These are phyloP conservation scores for Actinidia chinensis DNA, from an alignment of 179 eudicot species.

Conservation along the genomic window DNA sequence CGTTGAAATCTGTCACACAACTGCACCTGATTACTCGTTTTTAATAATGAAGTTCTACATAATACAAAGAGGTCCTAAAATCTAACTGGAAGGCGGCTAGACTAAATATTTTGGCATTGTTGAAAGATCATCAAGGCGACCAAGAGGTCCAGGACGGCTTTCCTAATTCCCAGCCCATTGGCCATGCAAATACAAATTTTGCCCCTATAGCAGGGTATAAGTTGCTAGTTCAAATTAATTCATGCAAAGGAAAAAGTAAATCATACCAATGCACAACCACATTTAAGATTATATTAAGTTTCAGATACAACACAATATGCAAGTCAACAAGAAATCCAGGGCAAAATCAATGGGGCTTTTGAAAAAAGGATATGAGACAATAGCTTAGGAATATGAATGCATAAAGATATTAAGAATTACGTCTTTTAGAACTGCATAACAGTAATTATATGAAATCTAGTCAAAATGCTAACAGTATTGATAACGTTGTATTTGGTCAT, in stretches of 20 bases:
- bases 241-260: background rate
- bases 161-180: background rate
- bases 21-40: background rate
- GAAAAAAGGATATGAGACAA: constrained; percentile 3
- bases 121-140: too few relatives aligned
- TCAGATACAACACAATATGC: background rate
- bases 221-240: background rate
- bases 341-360: background rate
- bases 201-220: background rate
- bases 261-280: background rate
- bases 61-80: background rate
- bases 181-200: background rate
- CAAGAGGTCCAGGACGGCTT: background rate
- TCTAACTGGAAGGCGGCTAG: background rate
- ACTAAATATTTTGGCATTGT: background rate
- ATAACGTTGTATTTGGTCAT: background rate
- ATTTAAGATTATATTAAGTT: background rate
- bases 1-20: constrained; percentile 75
- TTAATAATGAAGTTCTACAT: background rate
- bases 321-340: background rate
- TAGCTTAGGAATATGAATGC: background rate
- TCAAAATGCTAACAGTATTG: constrained; percentile 5
- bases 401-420: background rate
- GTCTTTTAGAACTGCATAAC: background rate
- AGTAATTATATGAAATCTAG: background rate